Base-by-base conservation (phyloP, 192 early-diverging fungal genomes). In the Piromyces sp. region DNA sequence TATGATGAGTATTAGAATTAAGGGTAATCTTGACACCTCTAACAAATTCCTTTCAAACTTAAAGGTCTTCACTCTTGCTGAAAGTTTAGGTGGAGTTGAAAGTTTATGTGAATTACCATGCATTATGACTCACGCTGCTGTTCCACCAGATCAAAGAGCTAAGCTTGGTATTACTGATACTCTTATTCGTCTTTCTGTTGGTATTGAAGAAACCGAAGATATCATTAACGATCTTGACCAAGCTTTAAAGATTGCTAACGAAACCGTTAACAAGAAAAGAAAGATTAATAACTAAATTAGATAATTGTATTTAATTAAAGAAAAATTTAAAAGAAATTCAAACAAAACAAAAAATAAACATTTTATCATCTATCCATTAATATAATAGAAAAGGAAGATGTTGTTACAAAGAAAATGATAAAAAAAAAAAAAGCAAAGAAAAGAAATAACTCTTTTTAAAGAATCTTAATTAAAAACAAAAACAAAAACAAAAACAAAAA, bases 51-150 rank as follows among this genome's bases (percentile, higher is more conserved):
- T 99, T 80, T 86, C 90, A 79, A 84, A 89, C 82, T 90, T 95
- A 28, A 88, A 91, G 80, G 86, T 95, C 84, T 96, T 99, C 83
- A 95, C 95, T 29, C 87, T 99, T 30, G 97, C 97, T n/a, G 97
- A 99, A 87, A 94, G 93, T 80, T 88, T 99, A 36, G 97, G 96
- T 83, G 95, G 96, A 80, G 96, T 99, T 14, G 97, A 99, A 89
- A 93, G 92, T 36, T 88, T 99, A 83, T 94, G 94, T 38, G 96
- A 98, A 88, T 90, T 97, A 83, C 97, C 97, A 2, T 91, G 94
- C 12, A 90, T 94, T 80, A 99, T 99, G 96, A 99, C 97, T 26
- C 97, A 99, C 83, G 96, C 94, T 33, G 91, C 93, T 0, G 88
- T 99, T 83, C 91, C 92, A 12, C 91, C 94, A 79, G 97, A 96